Conservation (phyloP, 2,329 filamentous ascomycete species). For the Rutstroemia sp. region DNA sequence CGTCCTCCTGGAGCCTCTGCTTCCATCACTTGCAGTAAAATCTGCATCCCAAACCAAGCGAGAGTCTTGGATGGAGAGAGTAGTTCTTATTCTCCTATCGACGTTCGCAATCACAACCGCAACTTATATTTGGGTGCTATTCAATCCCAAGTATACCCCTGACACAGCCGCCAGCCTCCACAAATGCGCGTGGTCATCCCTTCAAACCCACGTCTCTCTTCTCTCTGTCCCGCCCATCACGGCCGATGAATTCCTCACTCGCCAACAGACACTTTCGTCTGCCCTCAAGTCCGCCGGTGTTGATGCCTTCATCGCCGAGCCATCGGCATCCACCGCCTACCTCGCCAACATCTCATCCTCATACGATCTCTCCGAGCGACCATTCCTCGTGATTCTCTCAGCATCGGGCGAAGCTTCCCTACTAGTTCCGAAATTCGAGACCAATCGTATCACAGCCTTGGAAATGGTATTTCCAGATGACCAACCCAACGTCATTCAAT, state of each 20-base stretch:
- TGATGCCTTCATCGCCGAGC: constrained; percentile 55
- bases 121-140: no score
- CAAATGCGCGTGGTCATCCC: neutral
- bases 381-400: constrained; percentile 50
- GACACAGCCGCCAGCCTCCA: neutral
- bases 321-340: constrained; percentile 55
- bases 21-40: no score
- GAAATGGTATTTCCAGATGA: constrained; percentile 39
- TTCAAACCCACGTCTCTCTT: neutral
- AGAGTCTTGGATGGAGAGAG: no score
- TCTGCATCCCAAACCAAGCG: no score
- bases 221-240: neutral
- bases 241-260: neutral
- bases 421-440: constrained; percentile 52
- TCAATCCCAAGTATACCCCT: neutral
- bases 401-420: constrained; percentile 47
- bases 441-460: constrained; percentile 48
- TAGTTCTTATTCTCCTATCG: no score
- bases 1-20: no score
- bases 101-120: no score
- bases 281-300: constrained; percentile 20
- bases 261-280: neutral
- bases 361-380: constrained; percentile 54
- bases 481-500: constrained; percentile 46
- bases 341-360: constrained; percentile 53